Evolutionary conservation across 495 filamentous ascomycete genomes (phyloP).

Genomic region (Neurospora intermedia): DNA sequence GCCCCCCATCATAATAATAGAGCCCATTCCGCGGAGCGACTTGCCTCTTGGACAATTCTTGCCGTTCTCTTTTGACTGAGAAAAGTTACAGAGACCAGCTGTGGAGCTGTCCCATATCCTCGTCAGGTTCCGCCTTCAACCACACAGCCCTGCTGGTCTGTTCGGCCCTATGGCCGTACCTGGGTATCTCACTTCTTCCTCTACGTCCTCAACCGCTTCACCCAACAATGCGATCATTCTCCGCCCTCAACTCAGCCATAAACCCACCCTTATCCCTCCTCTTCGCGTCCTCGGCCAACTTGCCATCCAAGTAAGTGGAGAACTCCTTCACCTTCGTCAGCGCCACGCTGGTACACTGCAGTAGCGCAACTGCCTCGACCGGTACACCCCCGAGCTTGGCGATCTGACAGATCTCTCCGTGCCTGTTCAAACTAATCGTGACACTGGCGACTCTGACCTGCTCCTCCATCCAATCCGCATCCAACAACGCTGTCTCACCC

Average conservation of each 20-base stretch:
- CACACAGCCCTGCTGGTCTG: neutral
- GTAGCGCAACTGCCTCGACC: constrained; percentile 62
- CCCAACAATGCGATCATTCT: constrained; percentile 52
- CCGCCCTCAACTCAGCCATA: constrained; percentile 68
- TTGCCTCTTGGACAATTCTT: neutral
- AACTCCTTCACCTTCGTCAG: constrained; percentile 71
- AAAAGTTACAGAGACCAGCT: neutral
- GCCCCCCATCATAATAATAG: neutral
- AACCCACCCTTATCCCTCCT: constrained; percentile 64
- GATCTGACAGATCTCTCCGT: constrained; percentile 86
- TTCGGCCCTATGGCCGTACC: constrained; percentile 1
- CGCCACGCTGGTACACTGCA: constrained; percentile 59
- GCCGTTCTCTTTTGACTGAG: neutral
- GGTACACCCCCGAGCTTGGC: constrained; percentile 77
- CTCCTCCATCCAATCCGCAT: constrained; percentile 76
- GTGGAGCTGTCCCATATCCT: neutral
- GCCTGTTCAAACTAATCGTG: constrained; percentile 74
- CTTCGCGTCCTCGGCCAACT: constrained; percentile 65
- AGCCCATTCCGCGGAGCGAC: neutral
- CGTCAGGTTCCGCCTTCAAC: neutral
- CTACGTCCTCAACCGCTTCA: constrained; percentile 13
- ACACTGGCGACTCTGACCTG: constrained; percentile 74
- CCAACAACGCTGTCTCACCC: constrained; percentile 52
- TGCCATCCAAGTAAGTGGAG: constrained; percentile 55
- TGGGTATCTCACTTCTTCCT: constrained; percentile 23